phyloP scores from a whole-genome alignment of 1,284 basidiomycete genomes.

The Phellopilus nigrolimitatus region DNA sequence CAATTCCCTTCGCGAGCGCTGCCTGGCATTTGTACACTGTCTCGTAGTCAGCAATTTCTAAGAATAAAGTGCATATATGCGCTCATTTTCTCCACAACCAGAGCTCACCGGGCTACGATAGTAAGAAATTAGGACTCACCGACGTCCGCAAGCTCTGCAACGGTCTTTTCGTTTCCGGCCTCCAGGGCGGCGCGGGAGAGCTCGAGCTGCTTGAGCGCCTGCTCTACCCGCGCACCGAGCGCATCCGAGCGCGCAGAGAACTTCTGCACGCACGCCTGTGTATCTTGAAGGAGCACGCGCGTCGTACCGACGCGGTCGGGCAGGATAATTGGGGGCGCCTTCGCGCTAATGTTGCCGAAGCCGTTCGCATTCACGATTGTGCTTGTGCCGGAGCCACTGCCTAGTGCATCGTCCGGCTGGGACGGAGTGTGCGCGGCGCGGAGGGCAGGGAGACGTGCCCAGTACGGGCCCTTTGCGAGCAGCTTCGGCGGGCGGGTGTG shows the following conservation, averaged over 20 bases:
- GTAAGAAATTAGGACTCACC: constrained; percentile 2
- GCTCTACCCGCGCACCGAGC: constrained; percentile 11
- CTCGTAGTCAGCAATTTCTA: no score
- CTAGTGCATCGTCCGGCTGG: no score
- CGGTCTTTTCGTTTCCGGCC: constrained; percentile 3
- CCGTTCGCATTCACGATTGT: background rate
- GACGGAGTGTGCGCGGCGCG: constrained; percentile 1
- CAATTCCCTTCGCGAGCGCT: constrained; percentile 8
- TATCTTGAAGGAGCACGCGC: constrained; percentile 15
- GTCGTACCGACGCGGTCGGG: constrained; percentile 18
- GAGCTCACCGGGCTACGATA: background rate
- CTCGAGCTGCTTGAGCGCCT: constrained; percentile 13
- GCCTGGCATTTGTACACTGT: constrained; percentile 16
- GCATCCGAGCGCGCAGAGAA: constrained; percentile 16
- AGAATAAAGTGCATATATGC: constrained; percentile 8
- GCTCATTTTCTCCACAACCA: background rate
- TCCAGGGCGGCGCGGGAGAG: constrained; percentile 13
- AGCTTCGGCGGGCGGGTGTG: background rate
- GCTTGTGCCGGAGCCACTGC: background rate
- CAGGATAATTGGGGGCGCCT: constrained; percentile 9
- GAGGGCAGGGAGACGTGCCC: constrained; percentile 12
- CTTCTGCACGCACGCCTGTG: constrained; percentile 18
- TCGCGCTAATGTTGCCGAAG: no score
- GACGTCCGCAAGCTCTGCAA: constrained; percentile 12
- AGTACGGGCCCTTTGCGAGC: constrained; percentile 10